A percentile compares a stretch with the other conserved stretches of the same genome.
phyloP scores from a whole-genome alignment of 148 eudicot genomes.

The Camellia japonica region DNA sequence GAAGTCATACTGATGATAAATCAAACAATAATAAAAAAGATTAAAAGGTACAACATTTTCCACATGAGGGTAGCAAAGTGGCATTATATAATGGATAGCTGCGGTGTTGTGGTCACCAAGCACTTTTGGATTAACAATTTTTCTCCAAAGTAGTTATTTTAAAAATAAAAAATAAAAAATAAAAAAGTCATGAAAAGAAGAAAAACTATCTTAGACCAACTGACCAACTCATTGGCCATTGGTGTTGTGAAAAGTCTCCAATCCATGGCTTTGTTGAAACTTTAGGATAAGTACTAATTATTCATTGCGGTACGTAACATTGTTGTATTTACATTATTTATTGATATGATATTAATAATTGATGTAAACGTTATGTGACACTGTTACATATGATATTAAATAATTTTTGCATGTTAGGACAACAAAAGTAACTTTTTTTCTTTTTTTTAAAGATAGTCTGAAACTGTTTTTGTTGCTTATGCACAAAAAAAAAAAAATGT shows the following conservation, averaged over 20 bases:
- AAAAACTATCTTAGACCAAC: background rate
- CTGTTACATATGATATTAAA: too few relatives aligned
- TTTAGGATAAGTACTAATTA: background rate
- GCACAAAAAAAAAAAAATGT: too few relatives aligned
- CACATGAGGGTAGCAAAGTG: background rate
- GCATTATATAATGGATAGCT: background rate
- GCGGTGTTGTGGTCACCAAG: background rate
- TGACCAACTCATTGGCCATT: conserved; percentile 4
- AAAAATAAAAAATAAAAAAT: background rate
- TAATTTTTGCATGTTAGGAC: background rate
- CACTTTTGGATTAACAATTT: conserved; percentile 4
- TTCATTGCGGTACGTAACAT: too few relatives aligned
- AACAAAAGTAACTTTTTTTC: conserved; percentile 2
- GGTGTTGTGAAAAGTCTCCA: conserved; percentile 12
- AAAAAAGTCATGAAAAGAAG: background rate
- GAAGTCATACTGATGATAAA: background rate
- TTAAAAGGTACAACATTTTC: background rate
- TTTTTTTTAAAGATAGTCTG: background rate
- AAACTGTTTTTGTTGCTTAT: too few relatives aligned
- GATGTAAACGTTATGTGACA: too few relatives aligned
- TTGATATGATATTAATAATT: too few relatives aligned
- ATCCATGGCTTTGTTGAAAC: conserved; percentile 1
- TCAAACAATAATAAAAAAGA: background rate
- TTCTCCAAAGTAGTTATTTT: background rate
- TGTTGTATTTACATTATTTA: too few relatives aligned